These are phyloP conservation scores for Coemansia sp. DNA, from an alignment of 192 early-diverging fungal species.

Conservation along the genomic window DNA sequence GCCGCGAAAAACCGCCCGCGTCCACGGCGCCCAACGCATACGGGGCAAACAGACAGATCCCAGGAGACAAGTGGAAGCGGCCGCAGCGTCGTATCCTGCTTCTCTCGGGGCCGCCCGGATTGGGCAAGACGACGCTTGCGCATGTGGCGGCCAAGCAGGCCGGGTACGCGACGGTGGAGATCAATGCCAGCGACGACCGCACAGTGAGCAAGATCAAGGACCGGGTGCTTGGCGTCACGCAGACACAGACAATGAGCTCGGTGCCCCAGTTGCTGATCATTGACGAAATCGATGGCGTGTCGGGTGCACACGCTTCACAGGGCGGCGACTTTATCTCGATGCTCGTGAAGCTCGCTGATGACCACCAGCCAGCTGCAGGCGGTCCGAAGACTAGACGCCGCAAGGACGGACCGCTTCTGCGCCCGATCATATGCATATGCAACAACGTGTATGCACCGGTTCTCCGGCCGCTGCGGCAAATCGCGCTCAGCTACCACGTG, in stretches of 20 bases:
- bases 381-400: too few species aligned
- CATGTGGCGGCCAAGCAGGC: constrained; percentile 88
- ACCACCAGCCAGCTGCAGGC: not conserved
- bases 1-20: constrained; percentile 29
- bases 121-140: constrained; percentile 96
- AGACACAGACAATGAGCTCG: constrained; percentile 70
- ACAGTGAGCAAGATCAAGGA: constrained; percentile 72
- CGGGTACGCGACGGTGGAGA: constrained; percentile 88
- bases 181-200: constrained; percentile 98
- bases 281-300: constrained; percentile 95
- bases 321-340: constrained; percentile 74
- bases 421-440: constrained; percentile 98
- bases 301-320: constrained; percentile 66
- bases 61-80: constrained; percentile 37
- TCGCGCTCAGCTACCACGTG: constrained; percentile 75
- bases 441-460: constrained; percentile 92
- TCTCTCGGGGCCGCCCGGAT: constrained; percentile 87
- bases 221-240: constrained; percentile 73
- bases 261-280: constrained; percentile 83
- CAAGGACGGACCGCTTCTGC: constrained; percentile 58
- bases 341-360: constrained; percentile 64
- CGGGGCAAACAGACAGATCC: constrained; percentile 14
- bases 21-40: constrained; percentile 6
- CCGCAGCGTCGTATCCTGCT: constrained; percentile 61
- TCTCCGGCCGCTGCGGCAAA: constrained; percentile 77